A percentile compares a stretch with the other conserved stretches of the same genome.
Evolutionary conservation across 495 filamentous ascomycete species (phyloP).

Genomic region (Opeltia flavorubescens): DNA sequence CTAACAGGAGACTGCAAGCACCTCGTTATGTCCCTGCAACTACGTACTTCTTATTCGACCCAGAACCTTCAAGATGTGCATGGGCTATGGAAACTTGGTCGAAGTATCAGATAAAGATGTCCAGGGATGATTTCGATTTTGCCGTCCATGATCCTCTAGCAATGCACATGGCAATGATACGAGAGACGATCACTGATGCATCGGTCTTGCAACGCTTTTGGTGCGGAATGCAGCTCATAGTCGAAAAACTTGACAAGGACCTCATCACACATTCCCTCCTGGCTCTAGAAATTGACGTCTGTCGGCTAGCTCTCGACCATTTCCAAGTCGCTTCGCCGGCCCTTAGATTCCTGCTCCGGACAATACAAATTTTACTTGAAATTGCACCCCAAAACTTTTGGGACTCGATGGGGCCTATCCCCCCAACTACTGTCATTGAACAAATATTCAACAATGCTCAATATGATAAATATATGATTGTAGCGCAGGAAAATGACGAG

Average conservation of each 20-base stretch:
- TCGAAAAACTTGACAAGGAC: slow-evolving; percentile 54
- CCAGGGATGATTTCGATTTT: slow-evolving; percentile 65
- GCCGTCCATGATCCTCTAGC: slow-evolving; percentile 54
- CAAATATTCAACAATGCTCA: slow-evolving; percentile 59
- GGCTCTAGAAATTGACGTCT: slow-evolving; percentile 66
- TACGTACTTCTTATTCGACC: slow-evolving; percentile 64
- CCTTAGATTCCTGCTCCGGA: slow-evolving; percentile 47
- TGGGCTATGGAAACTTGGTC: slow-evolving; percentile 62
- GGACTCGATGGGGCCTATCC: slow-evolving; percentile 69
- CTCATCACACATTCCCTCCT: slow-evolving; percentile 65
- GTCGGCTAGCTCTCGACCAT: slow-evolving; percentile 62
- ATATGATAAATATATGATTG: slow-evolving; percentile 44
- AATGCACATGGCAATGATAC: slow-evolving; percentile 19
- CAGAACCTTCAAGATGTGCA: slow-evolving; percentile 36
- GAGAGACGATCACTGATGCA: slow-evolving; percentile 29
- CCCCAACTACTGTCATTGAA: slow-evolving; percentile 58
- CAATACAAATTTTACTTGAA: slow-evolving; percentile 51
- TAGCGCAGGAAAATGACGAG: slow-evolving; percentile 39
- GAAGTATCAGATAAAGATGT: slow-evolving; percentile 40
- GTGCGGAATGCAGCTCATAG: slow-evolving; percentile 56
- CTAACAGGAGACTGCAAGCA: slow-evolving; percentile 54
- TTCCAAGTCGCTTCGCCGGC: slow-evolving; percentile 45
- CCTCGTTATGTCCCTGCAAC: slow-evolving; percentile 61
- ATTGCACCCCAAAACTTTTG: slow-evolving; percentile 69
- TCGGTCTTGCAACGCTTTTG: slow-evolving; percentile 52